Evolutionary conservation across 2,329 filamentous ascomycete species (phyloP).

Genomic region (Drechslera avenae): DNA sequence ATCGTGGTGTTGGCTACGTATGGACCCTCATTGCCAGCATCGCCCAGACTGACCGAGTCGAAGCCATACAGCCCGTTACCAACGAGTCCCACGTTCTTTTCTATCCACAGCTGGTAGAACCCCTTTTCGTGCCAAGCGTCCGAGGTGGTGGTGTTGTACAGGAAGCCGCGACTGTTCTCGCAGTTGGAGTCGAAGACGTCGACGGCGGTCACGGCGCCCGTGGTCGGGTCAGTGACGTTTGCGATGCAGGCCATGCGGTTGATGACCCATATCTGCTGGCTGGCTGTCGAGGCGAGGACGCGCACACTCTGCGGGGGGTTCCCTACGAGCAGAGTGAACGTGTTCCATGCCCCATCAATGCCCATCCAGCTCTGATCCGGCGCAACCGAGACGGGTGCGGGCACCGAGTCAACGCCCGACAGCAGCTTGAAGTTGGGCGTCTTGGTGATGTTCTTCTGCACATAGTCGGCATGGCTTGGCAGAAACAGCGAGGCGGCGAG

Average conservation of each 20-base stretch:
- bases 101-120: constrained; percentile 64
- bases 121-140: constrained; percentile 64
- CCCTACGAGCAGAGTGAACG: constrained; percentile 66
- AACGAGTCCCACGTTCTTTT: constrained; percentile 59
- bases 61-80: constrained; percentile 70
- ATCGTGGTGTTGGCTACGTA: constrained; percentile 52
- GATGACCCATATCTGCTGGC: constrained; percentile 74
- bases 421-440: constrained; percentile 26
- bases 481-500: constrained; percentile 20
- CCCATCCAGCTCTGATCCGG: constrained; percentile 48
- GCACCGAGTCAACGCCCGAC: constrained; percentile 28
- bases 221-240: constrained; percentile 54
- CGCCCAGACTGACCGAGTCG: constrained; percentile 53
- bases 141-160: constrained; percentile 62
- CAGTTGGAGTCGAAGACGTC: constrained; percentile 51
- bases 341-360: constrained; percentile 64
- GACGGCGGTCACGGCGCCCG: constrained; percentile 26
- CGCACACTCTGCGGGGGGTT: constrained; percentile 59
- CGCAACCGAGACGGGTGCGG: constrained; percentile 39
- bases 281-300: constrained; percentile 67
- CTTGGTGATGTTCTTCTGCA: constrained; percentile 29
- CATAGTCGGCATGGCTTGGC: constrained; percentile 28
- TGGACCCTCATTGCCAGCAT: constrained; percentile 48
- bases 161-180: constrained; percentile 60
- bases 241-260: constrained; percentile 38